Evolutionary conservation across 352 stramenopile species (phyloP).

Genomic region (Phytophthora agathidicida): DNA sequence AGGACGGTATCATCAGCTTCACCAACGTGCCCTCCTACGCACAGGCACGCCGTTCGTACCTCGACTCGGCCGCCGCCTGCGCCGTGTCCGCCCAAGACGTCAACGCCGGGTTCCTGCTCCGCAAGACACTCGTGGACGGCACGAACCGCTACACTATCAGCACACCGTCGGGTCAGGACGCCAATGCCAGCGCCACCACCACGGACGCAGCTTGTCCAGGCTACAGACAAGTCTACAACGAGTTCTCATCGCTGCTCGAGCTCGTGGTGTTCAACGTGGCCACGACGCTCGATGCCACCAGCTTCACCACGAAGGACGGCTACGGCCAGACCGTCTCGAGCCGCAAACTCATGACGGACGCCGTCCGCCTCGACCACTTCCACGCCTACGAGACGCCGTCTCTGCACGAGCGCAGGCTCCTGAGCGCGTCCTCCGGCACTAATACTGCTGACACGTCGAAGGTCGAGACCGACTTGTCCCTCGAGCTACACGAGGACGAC

Average conservation of each 20-base stretch:
- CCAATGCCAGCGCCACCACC: constrained; percentile 32
- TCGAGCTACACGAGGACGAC: constrained; percentile 64
- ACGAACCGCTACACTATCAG: constrained; percentile 79
- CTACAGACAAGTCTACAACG: constrained; percentile 42
- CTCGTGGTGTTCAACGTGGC: constrained; percentile 51
- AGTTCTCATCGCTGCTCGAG: constrained; percentile 55
- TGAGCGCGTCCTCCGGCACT: background rate
- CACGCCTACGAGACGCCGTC: constrained; percentile 57
- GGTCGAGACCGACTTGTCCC: constrained; percentile 43
- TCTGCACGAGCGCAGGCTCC: constrained; percentile 21
- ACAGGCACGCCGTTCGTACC: constrained; percentile 46
- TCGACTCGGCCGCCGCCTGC: constrained; percentile 54
- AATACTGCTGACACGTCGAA: constrained; percentile 2
- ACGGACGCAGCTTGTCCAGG: constrained; percentile 44
- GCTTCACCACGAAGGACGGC: constrained; percentile 50
- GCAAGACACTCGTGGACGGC: constrained; percentile 67
- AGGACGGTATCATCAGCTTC: constrained; percentile 73
- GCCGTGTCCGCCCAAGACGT: constrained; percentile 40
- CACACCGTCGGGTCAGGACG: constrained; percentile 47
- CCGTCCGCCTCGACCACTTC: constrained; percentile 67
- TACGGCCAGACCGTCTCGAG: constrained; percentile 38
- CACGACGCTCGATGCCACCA: constrained; percentile 47
- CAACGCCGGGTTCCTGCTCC: constrained; percentile 48
- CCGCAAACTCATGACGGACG: constrained; percentile 60
- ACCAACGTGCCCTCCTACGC: constrained; percentile 65